These are phyloP conservation scores for Rhizophora apiculata DNA, from an alignment of 345 rosid species.

Conservation along the genomic window DNA sequence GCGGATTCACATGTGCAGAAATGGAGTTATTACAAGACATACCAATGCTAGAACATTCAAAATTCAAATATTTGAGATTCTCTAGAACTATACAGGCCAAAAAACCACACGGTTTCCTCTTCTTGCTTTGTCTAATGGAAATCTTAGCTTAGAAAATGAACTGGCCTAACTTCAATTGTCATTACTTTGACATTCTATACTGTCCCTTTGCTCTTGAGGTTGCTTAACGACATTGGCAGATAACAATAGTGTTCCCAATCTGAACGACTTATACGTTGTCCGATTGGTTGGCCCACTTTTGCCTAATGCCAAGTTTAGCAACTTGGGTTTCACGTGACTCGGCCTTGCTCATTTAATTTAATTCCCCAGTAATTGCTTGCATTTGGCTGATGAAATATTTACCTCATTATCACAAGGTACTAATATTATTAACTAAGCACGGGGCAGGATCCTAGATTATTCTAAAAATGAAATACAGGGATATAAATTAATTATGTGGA, in stretches of 20 bases:
- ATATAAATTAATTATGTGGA: background rate
- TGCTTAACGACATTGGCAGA: constrained; percentile 2
- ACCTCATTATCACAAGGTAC: constrained; percentile 17
- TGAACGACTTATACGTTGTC: constrained; percentile 1
- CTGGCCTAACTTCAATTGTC: background rate
- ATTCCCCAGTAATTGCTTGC: constrained; percentile 20
- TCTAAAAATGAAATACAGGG: background rate
- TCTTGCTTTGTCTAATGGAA: constrained; percentile 25
- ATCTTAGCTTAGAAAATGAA: background rate
- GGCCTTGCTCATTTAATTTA: background rate
- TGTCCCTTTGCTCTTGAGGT: background rate
- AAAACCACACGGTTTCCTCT: constrained; percentile 18
- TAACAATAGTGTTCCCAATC: constrained; percentile 7
- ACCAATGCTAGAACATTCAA: background rate
- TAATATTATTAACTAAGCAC: no score
- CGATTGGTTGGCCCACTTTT: no score
- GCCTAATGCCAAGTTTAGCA: background rate
- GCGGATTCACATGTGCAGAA: constrained; percentile 54
- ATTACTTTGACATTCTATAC: constrained; percentile 22
- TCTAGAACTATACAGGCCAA: constrained; percentile 1
- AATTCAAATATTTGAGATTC: constrained; percentile 17
- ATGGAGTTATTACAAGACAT: background rate
- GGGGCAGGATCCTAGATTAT: no score
- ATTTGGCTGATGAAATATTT: constrained; percentile 28
- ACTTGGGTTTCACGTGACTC: constrained; percentile 27